Evolutionary conservation across 139 green algal species (phyloP).

Genomic region (Cymbomonas tetramitiformis): DNA sequence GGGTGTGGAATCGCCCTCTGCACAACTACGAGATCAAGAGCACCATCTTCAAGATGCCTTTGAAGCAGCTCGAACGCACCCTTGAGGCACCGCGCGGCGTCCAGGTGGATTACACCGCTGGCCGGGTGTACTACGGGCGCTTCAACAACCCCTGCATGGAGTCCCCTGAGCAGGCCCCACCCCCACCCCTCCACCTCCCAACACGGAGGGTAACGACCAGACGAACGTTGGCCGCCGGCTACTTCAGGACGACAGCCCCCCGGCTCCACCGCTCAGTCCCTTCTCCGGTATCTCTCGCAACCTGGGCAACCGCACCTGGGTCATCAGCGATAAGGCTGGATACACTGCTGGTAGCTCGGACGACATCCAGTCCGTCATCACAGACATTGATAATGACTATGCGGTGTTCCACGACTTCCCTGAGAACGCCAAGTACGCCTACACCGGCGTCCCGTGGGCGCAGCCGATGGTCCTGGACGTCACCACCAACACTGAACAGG

Average conservation of each 20-base stretch:
- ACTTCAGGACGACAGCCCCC: background rate
- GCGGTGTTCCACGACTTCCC: background rate
- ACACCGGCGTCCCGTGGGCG: conserved; percentile 17
- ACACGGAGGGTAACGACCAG: background rate
- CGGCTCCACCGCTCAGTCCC: background rate
- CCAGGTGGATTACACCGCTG: conserved; percentile 11
- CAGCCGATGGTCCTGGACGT: background rate
- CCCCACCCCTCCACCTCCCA: background rate
- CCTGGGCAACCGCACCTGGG: no score
- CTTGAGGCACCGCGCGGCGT: background rate
- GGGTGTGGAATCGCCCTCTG: conserved; percentile 13
- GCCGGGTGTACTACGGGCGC: conserved; percentile 12
- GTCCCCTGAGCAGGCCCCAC: background rate
- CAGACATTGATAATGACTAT: background rate
- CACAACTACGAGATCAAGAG: conserved; percentile 7
- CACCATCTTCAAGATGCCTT: conserved; percentile 17
- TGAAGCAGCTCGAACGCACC: background rate
- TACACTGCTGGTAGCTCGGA: background rate
- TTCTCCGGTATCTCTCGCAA: background rate
- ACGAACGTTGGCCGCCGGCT: background rate
- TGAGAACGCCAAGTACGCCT: conserved; percentile 15
- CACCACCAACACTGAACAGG: background rate
- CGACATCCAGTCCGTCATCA: no score
- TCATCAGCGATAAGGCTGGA: background rate
- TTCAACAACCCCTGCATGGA: conserved; percentile 24